phyloP scores from a whole-genome alignment of 2,329 filamentous ascomycete genomes.

The Tolypocladium ophioglossoides region DNA sequence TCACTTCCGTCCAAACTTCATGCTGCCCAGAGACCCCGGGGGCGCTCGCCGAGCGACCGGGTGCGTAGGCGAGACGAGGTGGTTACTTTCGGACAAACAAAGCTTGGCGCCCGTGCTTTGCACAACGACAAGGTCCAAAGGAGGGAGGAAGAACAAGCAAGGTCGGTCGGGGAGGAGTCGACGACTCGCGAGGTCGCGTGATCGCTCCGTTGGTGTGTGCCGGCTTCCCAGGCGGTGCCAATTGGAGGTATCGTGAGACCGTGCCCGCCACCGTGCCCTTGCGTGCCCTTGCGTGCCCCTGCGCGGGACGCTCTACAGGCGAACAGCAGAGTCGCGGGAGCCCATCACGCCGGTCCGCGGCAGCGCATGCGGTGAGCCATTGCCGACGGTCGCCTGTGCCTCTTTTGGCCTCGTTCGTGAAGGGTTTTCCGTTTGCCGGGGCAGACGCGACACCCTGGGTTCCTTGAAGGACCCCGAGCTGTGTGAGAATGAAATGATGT shows the following conservation, averaged over 20 bases:
- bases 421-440: neutral
- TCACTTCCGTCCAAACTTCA: slow-evolving; percentile 57
- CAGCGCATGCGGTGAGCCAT: neutral
- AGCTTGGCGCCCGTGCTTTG: neutral
- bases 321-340: neutral
- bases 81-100: neutral
- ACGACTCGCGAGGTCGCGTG: slow-evolving; percentile 8
- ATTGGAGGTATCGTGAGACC: slow-evolving; percentile 8
- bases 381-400: neutral
- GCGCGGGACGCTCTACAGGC: neutral
- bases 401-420: neutral
- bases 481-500: neutral
- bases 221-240: neutral
- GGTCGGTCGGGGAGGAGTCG: neutral
- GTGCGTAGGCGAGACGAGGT: neutral
- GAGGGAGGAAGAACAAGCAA: neutral
- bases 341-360: neutral
- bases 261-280: neutral
- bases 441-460: neutral
- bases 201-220: neutral
- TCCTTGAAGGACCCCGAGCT: neutral
- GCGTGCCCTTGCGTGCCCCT: too few relatives aligned
- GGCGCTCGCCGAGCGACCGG: neutral
- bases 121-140: neutral
- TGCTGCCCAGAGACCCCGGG: slow-evolving; percentile 14